Evolutionary conservation across 805 yeast genomes (phyloP).

Genomic region (Candida namnaoensis): DNA sequence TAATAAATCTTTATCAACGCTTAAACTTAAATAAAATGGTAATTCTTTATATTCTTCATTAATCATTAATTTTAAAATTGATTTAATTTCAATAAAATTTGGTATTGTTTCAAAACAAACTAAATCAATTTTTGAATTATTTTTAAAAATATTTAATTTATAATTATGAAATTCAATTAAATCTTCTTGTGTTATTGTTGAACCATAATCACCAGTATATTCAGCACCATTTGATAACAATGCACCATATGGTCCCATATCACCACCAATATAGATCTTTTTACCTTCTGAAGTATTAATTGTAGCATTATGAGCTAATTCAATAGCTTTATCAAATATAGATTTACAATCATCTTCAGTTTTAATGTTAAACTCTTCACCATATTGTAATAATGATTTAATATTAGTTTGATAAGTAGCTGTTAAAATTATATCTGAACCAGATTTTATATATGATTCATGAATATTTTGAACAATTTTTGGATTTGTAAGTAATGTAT

Average conservation of each 20-base stretch:
- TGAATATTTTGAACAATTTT: slow-evolving; percentile 38
- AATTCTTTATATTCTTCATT: slow-evolving; percentile 18
- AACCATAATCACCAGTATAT: slow-evolving; percentile 60
- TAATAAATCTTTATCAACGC: slow-evolving; percentile 25
- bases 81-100: slow-evolving; percentile 43
- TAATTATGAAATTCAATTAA: slow-evolving; percentile 43
- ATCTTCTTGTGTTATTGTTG: slow-evolving; percentile 20
- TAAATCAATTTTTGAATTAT: slow-evolving; percentile 37
- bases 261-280: slow-evolving; percentile 38
- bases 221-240: slow-evolving; percentile 61
- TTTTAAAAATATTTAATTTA: slow-evolving; percentile 29
- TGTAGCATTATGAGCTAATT: slow-evolving; percentile 6
- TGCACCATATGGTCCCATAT: slow-evolving; percentile 77
- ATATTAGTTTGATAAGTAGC: slow-evolving; percentile 50
- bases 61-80: slow-evolving; percentile 32
- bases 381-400: slow-evolving; percentile 21
- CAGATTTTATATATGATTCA: slow-evolving; percentile 37
- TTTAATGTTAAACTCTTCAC: not conserved
- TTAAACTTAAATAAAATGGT: slow-evolving; percentile 35
- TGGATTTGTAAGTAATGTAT: slow-evolving; percentile 35
- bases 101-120: slow-evolving; percentile 74
- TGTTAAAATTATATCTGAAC: slow-evolving; percentile 45
- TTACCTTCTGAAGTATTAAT: not conserved
- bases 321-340: slow-evolving; percentile 4
- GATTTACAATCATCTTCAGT: slow-evolving; percentile 1